Evolutionary conservation across 2,329 filamentous ascomycete genomes (phyloP).

Genomic region (Colletotrichum tamarilloi): DNA sequence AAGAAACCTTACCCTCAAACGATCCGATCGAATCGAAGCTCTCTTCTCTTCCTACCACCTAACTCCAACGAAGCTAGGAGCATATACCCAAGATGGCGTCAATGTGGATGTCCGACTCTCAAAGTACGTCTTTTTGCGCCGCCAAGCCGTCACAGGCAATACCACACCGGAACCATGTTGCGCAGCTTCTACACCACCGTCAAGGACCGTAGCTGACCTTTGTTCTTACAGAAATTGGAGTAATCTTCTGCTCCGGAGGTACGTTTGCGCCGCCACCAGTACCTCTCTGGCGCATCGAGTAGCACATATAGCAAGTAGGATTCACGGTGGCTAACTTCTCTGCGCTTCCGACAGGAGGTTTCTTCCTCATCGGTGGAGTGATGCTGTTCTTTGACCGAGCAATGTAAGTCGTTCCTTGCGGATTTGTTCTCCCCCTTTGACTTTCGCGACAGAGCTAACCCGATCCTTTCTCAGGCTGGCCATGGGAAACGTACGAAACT

Average conservation of each 20-base stretch:
- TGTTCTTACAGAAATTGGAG: conserved; percentile 82
- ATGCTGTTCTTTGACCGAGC: conserved; percentile 98
- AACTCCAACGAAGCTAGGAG: neutral
- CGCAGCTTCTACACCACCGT: neutral
- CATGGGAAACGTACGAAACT: conserved; percentile 86
- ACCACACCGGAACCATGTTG: neutral
- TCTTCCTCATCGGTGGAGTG: conserved; percentile 95
- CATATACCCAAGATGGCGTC: conserved; percentile 73
- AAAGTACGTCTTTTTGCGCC: conserved; percentile 75
- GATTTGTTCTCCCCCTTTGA: neutral
- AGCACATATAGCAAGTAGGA: neutral
- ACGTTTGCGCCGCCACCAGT: conserved; percentile 58
- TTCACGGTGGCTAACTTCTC: conserved; percentile 18
- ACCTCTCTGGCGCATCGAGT: conserved; percentile 38
- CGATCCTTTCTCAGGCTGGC: conserved; percentile 73
- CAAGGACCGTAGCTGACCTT: conserved; percentile 43
- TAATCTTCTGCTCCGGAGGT: conserved; percentile 98
- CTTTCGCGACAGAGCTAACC: conserved; percentile 26
- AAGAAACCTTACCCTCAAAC: neutral
- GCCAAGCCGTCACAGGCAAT: neutral
- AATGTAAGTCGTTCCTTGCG: conserved; percentile 70
- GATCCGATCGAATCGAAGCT: neutral
- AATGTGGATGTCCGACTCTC: conserved; percentile 96
- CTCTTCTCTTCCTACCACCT: neutral
- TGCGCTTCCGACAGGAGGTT: conserved; percentile 71